These are phyloP conservation scores for Coniophora puteana DNA, from an alignment of 1,284 basidiomycete species.

Conservation along the genomic window DNA sequence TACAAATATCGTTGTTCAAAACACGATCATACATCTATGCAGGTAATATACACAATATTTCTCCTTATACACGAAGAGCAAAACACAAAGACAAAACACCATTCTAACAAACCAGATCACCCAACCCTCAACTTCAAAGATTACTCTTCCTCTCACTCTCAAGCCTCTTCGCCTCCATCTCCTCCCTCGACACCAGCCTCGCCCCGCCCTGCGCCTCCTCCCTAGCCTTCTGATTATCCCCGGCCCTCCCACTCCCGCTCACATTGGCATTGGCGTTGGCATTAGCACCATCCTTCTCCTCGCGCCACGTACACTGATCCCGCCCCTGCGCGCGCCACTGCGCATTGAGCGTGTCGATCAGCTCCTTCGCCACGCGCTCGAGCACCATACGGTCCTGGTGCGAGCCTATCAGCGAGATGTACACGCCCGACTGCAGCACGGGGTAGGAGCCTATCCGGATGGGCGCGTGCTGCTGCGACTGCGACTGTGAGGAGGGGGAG, in stretches of 20 bases:
- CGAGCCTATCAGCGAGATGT: constrained; percentile 80
- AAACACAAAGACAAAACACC: background rate
- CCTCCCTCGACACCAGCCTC: constrained; percentile 58
- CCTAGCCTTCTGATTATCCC: no score
- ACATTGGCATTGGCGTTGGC: no score
- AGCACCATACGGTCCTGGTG: constrained; percentile 49
- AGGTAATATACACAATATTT: background rate
- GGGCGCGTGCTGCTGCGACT: constrained; percentile 68
- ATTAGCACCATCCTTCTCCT: no score
- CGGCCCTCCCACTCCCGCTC: no score
- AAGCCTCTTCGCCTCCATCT: constrained; percentile 38
- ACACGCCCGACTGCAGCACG: constrained; percentile 57
- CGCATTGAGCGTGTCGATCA: constrained; percentile 29
- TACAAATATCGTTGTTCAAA: background rate
- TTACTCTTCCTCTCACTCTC: no score
- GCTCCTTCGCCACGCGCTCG: constrained; percentile 68
- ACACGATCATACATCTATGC: background rate
- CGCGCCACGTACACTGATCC: background rate
- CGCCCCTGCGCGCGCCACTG: background rate
- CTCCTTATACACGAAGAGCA: background rate
- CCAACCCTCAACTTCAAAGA: constrained; percentile 8
- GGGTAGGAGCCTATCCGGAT: constrained; percentile 87
- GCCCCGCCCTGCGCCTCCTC: constrained; percentile 52
- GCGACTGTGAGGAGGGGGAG: no score
- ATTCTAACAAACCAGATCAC: constrained; percentile 1